Base-by-base conservation (phyloP, 2,329 filamentous ascomycete genomes). In the Trichoderma cornu-damae region DNA sequence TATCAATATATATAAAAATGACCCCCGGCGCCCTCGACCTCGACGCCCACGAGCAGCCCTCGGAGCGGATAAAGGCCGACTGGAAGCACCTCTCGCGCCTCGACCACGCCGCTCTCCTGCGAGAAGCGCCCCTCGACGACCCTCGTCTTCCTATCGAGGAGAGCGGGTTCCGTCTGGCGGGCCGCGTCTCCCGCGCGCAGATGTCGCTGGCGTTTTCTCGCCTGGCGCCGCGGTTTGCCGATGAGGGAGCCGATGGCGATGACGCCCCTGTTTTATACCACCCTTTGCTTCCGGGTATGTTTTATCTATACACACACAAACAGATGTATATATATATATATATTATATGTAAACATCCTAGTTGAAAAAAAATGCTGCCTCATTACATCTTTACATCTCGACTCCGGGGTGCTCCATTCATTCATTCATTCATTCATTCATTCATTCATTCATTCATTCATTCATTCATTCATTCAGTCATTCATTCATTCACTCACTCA, bases 1-100 rank as follows among this genome's bases (percentile, higher is more conserved):
- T n/a, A n/a, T n/a, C n/a, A n/a, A n/a, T n/a, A n/a, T n/a, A n/a
- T n/a, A n/a, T n/a, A 22, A 34, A 35, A 26, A 70, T 72, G 69
- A 58, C 64, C 6, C 48, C 60, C 40, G 63, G 61, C n/a, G 65
- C 68, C 43, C 59, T 62, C 6, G 75, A 78, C 18, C 75, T 92
- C 2, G 88, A 96, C 71, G 86, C 91, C 26, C 84, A 93, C 69
- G 84, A 90, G 70, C 85, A 86, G 64, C 89, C 91, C 1, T 89
- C 91, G 3, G 82, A 85, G 11, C 71, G 77, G 49, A 77, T 96
- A 63, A 84, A 86, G 60, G 75, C 80, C 44, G 75, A 84, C 54
- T 96, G 90, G 82, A 96, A 96, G 70, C 75, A 74, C 40, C 90
- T 87, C 64, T 84, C 87, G 22, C 86, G 81, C 61, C 77, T 83